phyloP scores from a whole-genome alignment of 2,329 filamentous ascomycete species.

The Fusarium albosuccineum region DNA sequence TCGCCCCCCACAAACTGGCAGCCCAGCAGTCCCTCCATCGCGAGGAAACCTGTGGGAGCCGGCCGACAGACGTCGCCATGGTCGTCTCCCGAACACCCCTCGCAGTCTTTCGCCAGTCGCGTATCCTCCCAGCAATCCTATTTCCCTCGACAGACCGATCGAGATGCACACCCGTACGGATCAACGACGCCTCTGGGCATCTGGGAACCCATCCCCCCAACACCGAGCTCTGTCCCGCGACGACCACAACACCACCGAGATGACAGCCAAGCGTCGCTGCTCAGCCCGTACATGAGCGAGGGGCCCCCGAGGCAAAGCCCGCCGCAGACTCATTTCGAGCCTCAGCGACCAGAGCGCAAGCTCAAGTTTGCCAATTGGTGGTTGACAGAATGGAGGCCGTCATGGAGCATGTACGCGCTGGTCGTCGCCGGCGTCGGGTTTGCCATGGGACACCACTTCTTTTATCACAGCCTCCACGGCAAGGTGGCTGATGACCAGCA shows the following conservation, averaged over 20 bases:
- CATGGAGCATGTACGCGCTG: slow-evolving; percentile 45
- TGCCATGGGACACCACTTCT: slow-evolving; percentile 43
- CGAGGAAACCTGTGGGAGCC: slow-evolving; percentile 29
- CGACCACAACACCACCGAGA: slow-evolving; percentile 31
- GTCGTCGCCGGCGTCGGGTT: slow-evolving; percentile 41
- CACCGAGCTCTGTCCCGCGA: slow-evolving; percentile 3
- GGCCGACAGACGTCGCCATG: slow-evolving; percentile 18
- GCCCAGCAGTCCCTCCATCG: slow-evolving; percentile 33
- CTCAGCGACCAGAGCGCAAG: neutral
- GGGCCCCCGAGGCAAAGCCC: slow-evolving; percentile 7
- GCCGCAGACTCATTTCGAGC: neutral
- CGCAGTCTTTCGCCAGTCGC: slow-evolving; percentile 28
- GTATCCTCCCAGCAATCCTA: slow-evolving; percentile 12
- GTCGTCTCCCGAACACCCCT: slow-evolving; percentile 24
- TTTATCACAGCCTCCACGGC: slow-evolving; percentile 37
- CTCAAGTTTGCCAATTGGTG: slow-evolving; percentile 27
- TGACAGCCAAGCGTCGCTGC: slow-evolving; percentile 36
- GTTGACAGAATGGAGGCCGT: slow-evolving; percentile 37
- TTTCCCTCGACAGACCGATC: slow-evolving; percentile 27
- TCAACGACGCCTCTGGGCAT: slow-evolving; percentile 35
- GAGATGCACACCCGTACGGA: slow-evolving; percentile 25
- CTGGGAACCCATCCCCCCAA: slow-evolving; percentile 29
- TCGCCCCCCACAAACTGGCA: slow-evolving; percentile 34
- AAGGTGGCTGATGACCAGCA: slow-evolving; percentile 38
- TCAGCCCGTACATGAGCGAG: slow-evolving; percentile 9